phyloP scores from a whole-genome alignment of 306 rosid genomes.

The Trichosanthes truncata region DNA sequence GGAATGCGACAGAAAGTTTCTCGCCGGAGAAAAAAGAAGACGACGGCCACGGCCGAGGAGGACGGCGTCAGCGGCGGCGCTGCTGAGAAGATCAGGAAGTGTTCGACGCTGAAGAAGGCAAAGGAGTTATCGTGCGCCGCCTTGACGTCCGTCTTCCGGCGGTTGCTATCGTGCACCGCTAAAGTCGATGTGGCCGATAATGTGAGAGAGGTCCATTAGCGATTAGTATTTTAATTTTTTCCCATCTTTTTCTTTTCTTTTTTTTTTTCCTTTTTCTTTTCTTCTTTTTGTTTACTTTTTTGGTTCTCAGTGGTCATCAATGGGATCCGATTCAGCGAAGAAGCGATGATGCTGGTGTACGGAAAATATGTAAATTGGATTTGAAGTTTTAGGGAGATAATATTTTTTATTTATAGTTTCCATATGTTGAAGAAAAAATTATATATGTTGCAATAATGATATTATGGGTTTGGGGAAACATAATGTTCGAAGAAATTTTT shows the following conservation, averaged over 20 bases:
- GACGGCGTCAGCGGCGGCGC: not conserved
- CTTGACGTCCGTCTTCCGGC: slow-evolving; percentile 22
- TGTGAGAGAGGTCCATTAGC: not conserved
- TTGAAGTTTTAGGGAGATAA: not conserved
- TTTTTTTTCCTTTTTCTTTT: not conserved
- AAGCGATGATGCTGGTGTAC: not conserved
- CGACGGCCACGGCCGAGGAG: not conserved
- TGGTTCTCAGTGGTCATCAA: not conserved
- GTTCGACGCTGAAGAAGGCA: slow-evolving; percentile 14
- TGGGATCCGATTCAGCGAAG: not conserved
- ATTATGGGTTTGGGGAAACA: not conserved
- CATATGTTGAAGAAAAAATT: not conserved
- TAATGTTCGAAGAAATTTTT: no score
- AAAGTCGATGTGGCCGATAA: slow-evolving; percentile 20
- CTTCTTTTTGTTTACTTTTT: not conserved
- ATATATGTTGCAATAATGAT: not conserved
- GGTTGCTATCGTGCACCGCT: slow-evolving; percentile 23
- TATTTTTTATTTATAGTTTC: not conserved
- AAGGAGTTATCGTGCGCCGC: slow-evolving; percentile 21
- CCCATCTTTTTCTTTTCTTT: not conserved
- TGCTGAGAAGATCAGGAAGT: not conserved
- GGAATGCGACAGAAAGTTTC: slow-evolving; percentile 8
- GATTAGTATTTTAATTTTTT: not conserved
- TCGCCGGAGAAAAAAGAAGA: not conserved
- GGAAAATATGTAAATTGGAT: not conserved